These are phyloP conservation scores for Dactylellina sp. DNA, from an alignment of 2,329 filamentous ascomycete genomes.

Conservation along the genomic window DNA sequence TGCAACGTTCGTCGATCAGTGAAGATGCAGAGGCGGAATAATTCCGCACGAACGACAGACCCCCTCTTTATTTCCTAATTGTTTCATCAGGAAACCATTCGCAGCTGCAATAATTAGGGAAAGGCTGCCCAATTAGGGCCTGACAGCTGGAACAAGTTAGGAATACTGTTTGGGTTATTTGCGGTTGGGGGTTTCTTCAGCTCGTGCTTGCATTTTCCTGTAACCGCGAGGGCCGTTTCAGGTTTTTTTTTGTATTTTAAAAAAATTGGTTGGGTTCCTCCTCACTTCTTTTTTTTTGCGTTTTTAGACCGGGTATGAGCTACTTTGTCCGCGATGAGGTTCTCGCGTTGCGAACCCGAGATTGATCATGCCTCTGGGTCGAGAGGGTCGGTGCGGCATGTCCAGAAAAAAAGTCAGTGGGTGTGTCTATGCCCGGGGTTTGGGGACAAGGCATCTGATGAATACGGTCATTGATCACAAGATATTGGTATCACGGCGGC, in stretches of 20 bases:
- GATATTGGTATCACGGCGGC: constrained; percentile 39
- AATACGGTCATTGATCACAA: constrained; percentile 57
- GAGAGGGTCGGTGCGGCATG: constrained; percentile 17
- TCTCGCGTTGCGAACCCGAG: neutral
- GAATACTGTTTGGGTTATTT: constrained; percentile 27
- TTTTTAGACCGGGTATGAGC: constrained; percentile 39
- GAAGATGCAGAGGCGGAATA: constrained; percentile 37
- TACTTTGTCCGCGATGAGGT: neutral
- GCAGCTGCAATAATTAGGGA: constrained; percentile 4
- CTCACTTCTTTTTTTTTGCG: constrained; percentile 17
- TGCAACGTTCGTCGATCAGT: constrained; percentile 50
- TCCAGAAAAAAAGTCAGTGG: constrained; percentile 1
- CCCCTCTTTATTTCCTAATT: constrained; percentile 3
- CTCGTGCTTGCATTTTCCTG: constrained; percentile 28
- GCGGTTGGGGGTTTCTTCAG: neutral
- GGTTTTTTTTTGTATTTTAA: constrained; percentile 26
- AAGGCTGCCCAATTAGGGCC: constrained; percentile 55
- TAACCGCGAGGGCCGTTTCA: constrained; percentile 51
- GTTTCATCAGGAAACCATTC: neutral
- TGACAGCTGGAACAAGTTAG: constrained; percentile 55
- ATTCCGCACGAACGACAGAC: constrained; percentile 26
- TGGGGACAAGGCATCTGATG: constrained; percentile 38
- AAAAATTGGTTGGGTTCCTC: neutral
- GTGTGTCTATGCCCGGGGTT: neutral
- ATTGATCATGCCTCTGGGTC: constrained; percentile 9